phyloP scores from a whole-genome alignment of 352 stramenopile species.

The Pythium biforme region DNA sequence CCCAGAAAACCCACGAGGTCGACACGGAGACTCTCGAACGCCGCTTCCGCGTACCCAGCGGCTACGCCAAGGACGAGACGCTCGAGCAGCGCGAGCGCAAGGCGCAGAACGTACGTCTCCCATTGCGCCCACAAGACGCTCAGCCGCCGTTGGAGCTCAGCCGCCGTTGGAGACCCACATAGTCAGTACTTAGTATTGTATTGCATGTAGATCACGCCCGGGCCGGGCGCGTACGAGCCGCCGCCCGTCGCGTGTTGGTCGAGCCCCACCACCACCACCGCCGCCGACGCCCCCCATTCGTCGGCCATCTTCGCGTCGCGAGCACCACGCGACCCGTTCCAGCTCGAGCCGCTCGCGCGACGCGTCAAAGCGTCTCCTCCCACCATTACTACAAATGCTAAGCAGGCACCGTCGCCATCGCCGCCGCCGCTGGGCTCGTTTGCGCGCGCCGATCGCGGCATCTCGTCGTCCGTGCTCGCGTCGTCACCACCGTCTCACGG shows the following conservation, averaged over 20 bases:
- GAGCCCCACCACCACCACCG: conserved; percentile 5
- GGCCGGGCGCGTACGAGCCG: conserved; percentile 55
- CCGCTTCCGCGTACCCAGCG: conserved; percentile 50
- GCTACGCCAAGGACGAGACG: conserved; percentile 46
- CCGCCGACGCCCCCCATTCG: background rate
- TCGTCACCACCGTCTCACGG: too few relatives aligned
- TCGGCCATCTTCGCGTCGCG: conserved; percentile 35
- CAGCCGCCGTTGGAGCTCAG: too few relatives aligned
- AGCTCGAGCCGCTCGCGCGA: conserved; percentile 10
- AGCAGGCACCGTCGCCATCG: background rate
- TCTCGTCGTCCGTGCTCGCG: background rate
- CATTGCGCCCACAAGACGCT: too few relatives aligned
- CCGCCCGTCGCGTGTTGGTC: conserved; percentile 25
- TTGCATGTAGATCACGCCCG: conserved; percentile 37
- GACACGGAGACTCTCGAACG: conserved; percentile 51
- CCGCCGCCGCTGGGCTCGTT: conserved; percentile 21
- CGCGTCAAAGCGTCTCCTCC: background rate
- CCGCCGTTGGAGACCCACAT: too few relatives aligned
- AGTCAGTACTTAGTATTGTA: too few relatives aligned
- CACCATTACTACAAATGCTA: background rate
- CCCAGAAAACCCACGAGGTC: conserved; percentile 53
- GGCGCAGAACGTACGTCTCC: conserved; percentile 9
- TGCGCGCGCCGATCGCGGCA: conserved; percentile 14
- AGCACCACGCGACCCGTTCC: conserved; percentile 25
- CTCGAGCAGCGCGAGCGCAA: conserved; percentile 23